These are phyloP conservation scores for Psilocybe azurescens DNA, from an alignment of 768 basidiomycete species.

Conservation along the genomic window DNA sequence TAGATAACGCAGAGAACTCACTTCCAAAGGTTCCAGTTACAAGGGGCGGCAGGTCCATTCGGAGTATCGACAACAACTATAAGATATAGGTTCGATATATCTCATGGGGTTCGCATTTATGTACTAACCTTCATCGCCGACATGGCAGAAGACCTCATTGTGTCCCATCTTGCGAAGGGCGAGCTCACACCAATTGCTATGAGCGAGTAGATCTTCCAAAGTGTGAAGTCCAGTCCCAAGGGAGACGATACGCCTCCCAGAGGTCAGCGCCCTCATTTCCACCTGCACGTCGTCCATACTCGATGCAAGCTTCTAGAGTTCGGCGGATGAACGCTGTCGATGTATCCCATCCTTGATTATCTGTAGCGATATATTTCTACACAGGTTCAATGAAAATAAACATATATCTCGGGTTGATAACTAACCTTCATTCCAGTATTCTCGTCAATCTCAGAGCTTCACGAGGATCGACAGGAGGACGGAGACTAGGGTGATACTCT, in stretches of 20 bases:
- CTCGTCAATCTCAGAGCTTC: constrained; percentile 84
- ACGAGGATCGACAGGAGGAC: constrained; percentile 72
- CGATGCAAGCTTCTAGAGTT: constrained; percentile 68
- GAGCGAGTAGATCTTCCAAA: constrained; percentile 77
- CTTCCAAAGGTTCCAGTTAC: constrained; percentile 75
- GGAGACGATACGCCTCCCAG: constrained; percentile 72
- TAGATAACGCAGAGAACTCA: constrained; percentile 16
- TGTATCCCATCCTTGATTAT: constrained; percentile 73
- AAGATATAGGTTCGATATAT: constrained; percentile 15
- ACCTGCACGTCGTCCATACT: constrained; percentile 61
- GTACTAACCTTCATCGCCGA: constrained; percentile 61
- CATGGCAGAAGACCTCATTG: constrained; percentile 77
- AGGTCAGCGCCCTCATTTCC: constrained; percentile 60
- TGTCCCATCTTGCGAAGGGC: constrained; percentile 73
- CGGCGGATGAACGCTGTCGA: constrained; percentile 72
- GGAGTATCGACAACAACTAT: constrained; percentile 55
- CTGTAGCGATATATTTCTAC: constrained; percentile 82
- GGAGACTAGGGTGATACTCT: constrained; percentile 69
- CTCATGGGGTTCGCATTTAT: background rate
- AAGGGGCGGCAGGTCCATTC: constrained; percentile 63
- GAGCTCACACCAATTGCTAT: constrained; percentile 83
- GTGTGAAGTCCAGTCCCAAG: constrained; percentile 73
- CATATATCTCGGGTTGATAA: background rate
- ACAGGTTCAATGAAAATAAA: background rate
- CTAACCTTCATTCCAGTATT: constrained; percentile 79